Evolutionary conservation across 768 basidiomycete species (phyloP), one percentile per base, ranked within the genome.

Genomic region (Psilocybe sp.): DNA sequence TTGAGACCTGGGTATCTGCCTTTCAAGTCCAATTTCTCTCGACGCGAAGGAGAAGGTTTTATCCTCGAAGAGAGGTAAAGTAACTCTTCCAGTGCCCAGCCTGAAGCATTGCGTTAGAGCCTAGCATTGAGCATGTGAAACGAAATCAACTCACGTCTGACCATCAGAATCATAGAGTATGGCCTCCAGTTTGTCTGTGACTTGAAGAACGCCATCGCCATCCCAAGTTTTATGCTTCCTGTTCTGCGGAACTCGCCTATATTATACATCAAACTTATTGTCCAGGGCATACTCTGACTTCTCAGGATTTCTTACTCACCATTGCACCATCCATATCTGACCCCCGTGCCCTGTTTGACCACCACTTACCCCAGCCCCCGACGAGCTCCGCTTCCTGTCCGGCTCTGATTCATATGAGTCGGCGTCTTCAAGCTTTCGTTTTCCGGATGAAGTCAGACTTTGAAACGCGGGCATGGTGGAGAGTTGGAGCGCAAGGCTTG

Each of bases 211-310:
- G 34, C 76, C 85, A 59, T 86, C 89, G 34, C 88, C 91, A 46
- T 94, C 91, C 92, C 92, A 95, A 0, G 87, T 92, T 64, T 92
- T 92, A 60, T 93, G 85, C 67, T 94, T 94, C 70, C 81, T 89
- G 35, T 74, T 71, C 64, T 91, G 87, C 39, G 76, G 84, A 40
- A 70, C 77, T 51, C 87, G 70, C 87, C 86, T 88, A 33, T 13
- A 19, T 23, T 18, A 28, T 32, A 35, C 10, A 39, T 32, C 5
- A 35, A 40, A n/a, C 13, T 13, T 35, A 46, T 20, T 1, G 19
- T 48, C 13, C 31, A 13, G 15, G 20, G n/a, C 23, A 35, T 15
- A 32, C 23, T 3, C 14, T 20, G 44, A 40, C 36, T 39, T 20
- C n/a, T 44, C 40, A 5, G 19, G 18, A 37, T 19, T n/a, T 40